Evolutionary conservation across 148 eudicot species (phyloP).

Genomic region (Bassia scoparia): DNA sequence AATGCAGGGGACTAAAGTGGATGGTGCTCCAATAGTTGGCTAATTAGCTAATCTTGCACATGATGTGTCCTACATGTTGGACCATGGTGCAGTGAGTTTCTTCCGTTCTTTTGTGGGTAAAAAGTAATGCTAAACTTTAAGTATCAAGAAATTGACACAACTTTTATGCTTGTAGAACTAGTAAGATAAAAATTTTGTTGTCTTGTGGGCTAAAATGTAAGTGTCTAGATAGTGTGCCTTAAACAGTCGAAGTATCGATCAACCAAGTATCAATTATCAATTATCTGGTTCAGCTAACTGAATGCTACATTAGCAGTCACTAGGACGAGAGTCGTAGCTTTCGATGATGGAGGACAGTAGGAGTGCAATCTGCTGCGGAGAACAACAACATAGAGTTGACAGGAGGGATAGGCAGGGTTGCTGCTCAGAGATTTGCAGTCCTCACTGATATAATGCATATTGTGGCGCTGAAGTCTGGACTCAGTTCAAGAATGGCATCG

Average conservation of each 20-base stretch:
- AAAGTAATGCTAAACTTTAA: neutral
- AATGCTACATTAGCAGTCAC: constrained; percentile 44
- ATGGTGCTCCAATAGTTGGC: constrained; percentile 6
- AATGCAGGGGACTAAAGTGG: constrained; percentile 13
- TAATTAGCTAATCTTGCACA: constrained; percentile 6
- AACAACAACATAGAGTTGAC: constrained; percentile 75
- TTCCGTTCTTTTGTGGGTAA: constrained; percentile 4
- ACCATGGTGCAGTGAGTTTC: constrained; percentile 3
- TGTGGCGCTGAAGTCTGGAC: constrained; percentile 94
- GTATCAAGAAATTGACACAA: neutral
- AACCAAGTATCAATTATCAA: neutral
- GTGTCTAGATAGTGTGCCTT: neutral
- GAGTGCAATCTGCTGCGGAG: constrained; percentile 59
- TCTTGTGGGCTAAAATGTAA: neutral
- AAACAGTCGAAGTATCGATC: neutral
- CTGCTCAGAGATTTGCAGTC: constrained; percentile 82
- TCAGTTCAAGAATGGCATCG: constrained; percentile 79
- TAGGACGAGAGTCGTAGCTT: constrained; percentile 79
- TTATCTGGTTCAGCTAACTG: neutral
- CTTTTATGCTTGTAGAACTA: neutral
- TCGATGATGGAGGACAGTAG: constrained; percentile 65
- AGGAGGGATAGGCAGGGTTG: constrained; percentile 88
- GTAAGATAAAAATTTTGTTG: neutral
- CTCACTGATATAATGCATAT: constrained; percentile 70
- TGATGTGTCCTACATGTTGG: constrained; percentile 10